Percentiles rank a stretch among this genome's conserved stretches.
These are phyloP conservation scores for Xeromyces bisporus DNA, from an alignment of 495 filamentous ascomycete genomes.

Conservation along the genomic window DNA sequence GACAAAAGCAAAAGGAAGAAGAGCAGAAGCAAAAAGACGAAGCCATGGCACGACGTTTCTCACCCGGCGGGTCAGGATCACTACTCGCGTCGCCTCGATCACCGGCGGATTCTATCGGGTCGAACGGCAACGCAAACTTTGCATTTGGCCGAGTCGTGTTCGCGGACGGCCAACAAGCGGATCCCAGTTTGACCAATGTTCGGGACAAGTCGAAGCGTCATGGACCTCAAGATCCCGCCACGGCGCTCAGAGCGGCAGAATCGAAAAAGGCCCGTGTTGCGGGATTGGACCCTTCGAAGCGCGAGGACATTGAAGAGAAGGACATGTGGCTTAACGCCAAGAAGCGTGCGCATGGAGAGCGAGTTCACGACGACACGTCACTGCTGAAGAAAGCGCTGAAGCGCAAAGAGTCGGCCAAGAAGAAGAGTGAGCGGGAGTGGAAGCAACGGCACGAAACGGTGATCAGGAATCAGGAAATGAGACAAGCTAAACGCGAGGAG, in stretches of 20 bases:
- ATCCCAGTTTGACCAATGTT: conserved; percentile 45
- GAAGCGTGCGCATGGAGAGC: conserved; percentile 76
- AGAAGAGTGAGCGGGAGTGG: conserved; percentile 83
- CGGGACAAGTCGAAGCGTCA: conserved; percentile 44
- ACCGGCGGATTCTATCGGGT: conserved; percentile 23
- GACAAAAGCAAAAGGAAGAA: conserved; percentile 56
- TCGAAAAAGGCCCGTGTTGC: conserved; percentile 58
- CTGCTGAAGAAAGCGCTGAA: conserved; percentile 89
- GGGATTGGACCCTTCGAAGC: conserved; percentile 57
- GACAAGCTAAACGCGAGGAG: conserved; percentile 74
- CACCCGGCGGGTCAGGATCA: conserved; percentile 34
- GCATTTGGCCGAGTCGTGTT: conserved; percentile 79
- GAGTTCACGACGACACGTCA: conserved; percentile 73
- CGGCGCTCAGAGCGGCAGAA: conserved; percentile 49
- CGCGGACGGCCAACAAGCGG: conserved; percentile 61
- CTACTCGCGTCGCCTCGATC: conserved; percentile 39
- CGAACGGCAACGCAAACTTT: conserved; percentile 49
- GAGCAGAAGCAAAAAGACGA: conserved; percentile 54
- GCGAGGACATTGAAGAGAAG: conserved; percentile 75
- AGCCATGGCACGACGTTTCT: conserved; percentile 40
- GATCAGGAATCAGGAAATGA: conserved; percentile 53
- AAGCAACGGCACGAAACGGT: conserved; percentile 63
- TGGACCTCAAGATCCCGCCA: conserved; percentile 65
- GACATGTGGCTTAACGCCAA: conserved; percentile 85
- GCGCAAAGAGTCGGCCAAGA: conserved; percentile 76